Conservation (phyloP, 2,329 filamentous ascomycete species). For the Rhytidhysteron rufulum region DNA sequence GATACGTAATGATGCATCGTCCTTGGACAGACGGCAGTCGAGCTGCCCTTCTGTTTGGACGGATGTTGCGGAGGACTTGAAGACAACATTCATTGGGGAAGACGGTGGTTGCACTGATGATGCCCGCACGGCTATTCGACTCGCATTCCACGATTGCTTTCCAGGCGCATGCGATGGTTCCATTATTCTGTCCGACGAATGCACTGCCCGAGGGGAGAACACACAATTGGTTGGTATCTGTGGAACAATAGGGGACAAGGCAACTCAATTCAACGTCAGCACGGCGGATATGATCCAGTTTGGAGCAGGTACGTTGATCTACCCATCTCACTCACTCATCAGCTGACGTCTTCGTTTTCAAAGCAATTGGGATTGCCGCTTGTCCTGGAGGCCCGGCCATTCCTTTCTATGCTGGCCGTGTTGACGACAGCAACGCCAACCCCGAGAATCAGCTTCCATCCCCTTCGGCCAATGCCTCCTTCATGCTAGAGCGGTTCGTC, state of each 20-base stretch:
- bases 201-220: conserved; percentile 37
- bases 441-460: conserved; percentile 21
- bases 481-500: conserved; percentile 28
- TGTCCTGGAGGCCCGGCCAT: conserved; percentile 32
- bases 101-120: conserved; percentile 34
- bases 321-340: not conserved
- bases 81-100: conserved; percentile 27
- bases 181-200: conserved; percentile 33
- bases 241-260: conserved; percentile 36
- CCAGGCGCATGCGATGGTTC: conserved; percentile 34
- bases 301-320: conserved; percentile 21
- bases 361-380: conserved; percentile 32
- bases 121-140: conserved; percentile 31
- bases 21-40: no score
- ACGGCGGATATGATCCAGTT: conserved; percentile 35
- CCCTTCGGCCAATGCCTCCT: conserved; percentile 9
- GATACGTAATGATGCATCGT: no score
- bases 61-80: conserved; percentile 29
- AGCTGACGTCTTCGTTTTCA: conserved; percentile 1
- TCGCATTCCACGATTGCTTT: conserved; percentile 35
- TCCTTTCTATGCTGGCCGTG: conserved; percentile 30
- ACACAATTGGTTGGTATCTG: conserved; percentile 43
- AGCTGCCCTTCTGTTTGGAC: conserved; percentile 29
- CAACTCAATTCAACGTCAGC: conserved; percentile 36
- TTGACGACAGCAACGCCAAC: conserved; percentile 22